Evolutionary conservation across 768 basidiomycete genomes (phyloP).

Genomic region (Termitomyces sp.): DNA sequence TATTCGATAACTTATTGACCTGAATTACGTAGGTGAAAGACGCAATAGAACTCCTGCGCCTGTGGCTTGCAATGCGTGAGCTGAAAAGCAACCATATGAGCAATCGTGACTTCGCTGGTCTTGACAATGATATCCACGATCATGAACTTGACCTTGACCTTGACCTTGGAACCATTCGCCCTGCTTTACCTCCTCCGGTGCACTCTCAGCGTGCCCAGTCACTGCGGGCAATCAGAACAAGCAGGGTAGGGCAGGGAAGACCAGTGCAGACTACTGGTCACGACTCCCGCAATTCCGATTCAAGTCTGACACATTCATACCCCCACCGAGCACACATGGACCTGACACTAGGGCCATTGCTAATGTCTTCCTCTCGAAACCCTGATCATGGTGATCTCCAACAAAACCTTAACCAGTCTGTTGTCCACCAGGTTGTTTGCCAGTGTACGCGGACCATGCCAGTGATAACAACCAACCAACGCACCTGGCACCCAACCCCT

Average conservation of each 20-base stretch:
- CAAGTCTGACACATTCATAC: neutral
- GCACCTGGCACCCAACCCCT: neutral
- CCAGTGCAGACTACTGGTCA: neutral
- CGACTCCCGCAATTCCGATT: neutral
- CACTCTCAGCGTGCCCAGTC: neutral
- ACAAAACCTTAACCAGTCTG: neutral
- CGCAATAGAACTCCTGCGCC: constrained; percentile 60
- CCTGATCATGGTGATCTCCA: neutral
- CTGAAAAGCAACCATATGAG: constrained; percentile 64
- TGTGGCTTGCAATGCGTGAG: constrained; percentile 69
- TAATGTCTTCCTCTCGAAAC: neutral
- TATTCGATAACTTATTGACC: neutral
- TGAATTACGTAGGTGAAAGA: constrained; percentile 55
- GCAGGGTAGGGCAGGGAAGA: no score
- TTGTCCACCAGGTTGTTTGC: neutral
- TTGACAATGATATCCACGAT: no score
- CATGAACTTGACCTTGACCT: constrained; percentile 65
- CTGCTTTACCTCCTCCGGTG: neutral
- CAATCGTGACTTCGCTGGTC: constrained; percentile 56
- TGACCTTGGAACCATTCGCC: constrained; percentile 28
- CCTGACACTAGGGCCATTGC: no score
- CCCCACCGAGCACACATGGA: neutral
- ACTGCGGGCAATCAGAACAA: neutral
- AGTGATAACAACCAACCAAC: neutral
- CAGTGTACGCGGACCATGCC: neutral